Conservation (phyloP, 2,329 filamentous ascomycete species). For the Pyrenophora graminea region DNA sequence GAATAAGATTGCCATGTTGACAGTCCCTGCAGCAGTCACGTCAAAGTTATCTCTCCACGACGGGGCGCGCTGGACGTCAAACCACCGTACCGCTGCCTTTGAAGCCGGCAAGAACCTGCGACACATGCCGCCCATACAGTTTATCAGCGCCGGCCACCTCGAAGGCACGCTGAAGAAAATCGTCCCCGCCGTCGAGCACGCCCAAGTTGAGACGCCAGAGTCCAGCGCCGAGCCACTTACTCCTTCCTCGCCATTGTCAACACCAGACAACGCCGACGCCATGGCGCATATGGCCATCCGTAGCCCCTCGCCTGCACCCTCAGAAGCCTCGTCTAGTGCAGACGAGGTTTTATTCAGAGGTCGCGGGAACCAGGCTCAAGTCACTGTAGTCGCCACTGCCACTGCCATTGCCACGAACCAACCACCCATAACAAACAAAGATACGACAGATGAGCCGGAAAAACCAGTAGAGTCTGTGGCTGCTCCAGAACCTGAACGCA, state of each 20-base stretch:
- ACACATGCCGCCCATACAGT: slow-evolving; percentile 58
- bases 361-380: slow-evolving; percentile 20
- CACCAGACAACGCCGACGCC: slow-evolving; percentile 27
- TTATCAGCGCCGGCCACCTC: slow-evolving; percentile 62
- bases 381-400: not conserved
- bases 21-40: slow-evolving; percentile 18
- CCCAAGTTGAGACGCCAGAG: slow-evolving; percentile 5
- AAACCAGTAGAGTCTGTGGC: slow-evolving; percentile 1
- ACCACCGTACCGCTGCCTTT: slow-evolving; percentile 52
- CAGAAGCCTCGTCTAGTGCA: slow-evolving; percentile 42
- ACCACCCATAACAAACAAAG: not conserved
- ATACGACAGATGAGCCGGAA: not conserved
- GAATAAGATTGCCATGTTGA: slow-evolving; percentile 20
- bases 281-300: slow-evolving; percentile 44
- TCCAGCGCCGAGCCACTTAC: slow-evolving; percentile 17
- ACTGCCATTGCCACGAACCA: not conserved
- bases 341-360: slow-evolving; percentile 64
- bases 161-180: slow-evolving; percentile 44
- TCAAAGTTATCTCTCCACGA: slow-evolving; percentile 56
- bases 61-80: slow-evolving; percentile 62
- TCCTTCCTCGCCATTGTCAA: slow-evolving; percentile 21
- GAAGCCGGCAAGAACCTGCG: slow-evolving; percentile 57
- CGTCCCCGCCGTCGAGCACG: slow-evolving; percentile 14
- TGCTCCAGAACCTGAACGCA: slow-evolving; percentile 6
- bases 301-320: slow-evolving; percentile 42